Evolutionary conservation across 176 grass and related monocot species (phyloP).

Genomic region (Hordeum marinum): DNA sequence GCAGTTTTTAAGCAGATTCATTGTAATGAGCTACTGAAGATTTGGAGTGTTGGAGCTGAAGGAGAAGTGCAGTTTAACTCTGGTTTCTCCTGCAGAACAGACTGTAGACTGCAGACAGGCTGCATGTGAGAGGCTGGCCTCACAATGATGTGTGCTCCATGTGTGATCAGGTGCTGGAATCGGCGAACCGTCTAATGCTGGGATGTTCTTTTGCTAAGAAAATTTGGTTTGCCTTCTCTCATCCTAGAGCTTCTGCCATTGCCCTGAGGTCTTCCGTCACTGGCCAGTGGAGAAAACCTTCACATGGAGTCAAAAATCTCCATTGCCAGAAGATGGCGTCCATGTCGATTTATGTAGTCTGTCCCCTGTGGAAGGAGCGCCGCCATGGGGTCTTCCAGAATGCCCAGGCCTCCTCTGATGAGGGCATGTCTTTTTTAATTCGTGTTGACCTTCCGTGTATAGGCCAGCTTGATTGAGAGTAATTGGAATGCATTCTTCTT

Average conservation of each 20-base stretch:
- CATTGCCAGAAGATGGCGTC: no score
- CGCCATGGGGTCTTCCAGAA: no score
- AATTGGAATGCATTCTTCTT: no score
- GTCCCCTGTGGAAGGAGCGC: no score
- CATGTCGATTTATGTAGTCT: no score
- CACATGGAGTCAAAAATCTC: no score
- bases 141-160: not conserved
- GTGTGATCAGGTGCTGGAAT: not conserved
- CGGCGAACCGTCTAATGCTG: not conserved
- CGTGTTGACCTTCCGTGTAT: no score
- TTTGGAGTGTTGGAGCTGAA: not conserved
- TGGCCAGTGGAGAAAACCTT: no score
- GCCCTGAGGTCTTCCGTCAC: not conserved
- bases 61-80: not conserved
- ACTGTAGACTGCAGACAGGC: not conserved
- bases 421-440: no score
- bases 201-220: not conserved
- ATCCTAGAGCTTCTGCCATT: not conserved
- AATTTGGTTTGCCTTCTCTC: not conserved
- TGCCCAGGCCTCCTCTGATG: no score
- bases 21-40: not conserved
- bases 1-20: not conserved
- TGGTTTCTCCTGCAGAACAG: not conserved
- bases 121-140: not conserved
- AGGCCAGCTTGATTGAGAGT: no score